A percentile compares a stretch with the other conserved stretches of the same genome.
These are phyloP conservation scores for Cruciata laevipes DNA, from an alignment of 257 asterid genomes.

Conservation along the genomic window DNA sequence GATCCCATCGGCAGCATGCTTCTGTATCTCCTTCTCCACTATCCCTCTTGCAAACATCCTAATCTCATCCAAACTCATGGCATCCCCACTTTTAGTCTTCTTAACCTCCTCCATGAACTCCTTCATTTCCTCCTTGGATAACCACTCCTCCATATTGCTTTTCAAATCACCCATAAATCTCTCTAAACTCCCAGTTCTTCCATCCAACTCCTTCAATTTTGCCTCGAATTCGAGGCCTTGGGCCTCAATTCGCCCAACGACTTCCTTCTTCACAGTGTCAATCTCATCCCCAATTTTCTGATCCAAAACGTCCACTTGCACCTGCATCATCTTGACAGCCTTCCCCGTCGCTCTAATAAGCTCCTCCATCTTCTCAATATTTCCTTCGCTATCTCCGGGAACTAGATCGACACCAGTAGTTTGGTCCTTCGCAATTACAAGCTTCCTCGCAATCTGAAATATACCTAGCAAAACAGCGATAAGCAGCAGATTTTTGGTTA, in stretches of 20 bases:
- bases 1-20: conserved; percentile 79
- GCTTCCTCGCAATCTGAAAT: conserved; percentile 46
- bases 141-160: conserved; percentile 32
- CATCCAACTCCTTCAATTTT: conserved; percentile 57
- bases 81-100: conserved; percentile 29
- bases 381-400: conserved; percentile 52
- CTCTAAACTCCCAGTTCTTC: conserved; percentile 50
- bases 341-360: conserved; percentile 35
- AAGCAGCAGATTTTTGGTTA: conserved; percentile 51
- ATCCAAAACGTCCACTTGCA: conserved; percentile 71
- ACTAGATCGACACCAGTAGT: not conserved
- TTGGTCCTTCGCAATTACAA: conserved; percentile 15
- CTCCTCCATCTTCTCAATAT: conserved; percentile 47
- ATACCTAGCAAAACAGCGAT: conserved; percentile 42
- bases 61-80: conserved; percentile 57
- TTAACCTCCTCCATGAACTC: conserved; percentile 56
- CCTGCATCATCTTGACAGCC: conserved; percentile 63
- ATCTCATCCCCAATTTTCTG: conserved; percentile 42
- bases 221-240: conserved; percentile 36
- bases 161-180: conserved; percentile 48
- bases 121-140: conserved; percentile 55
- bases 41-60: conserved; percentile 54
- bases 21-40: conserved; percentile 68
- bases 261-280: conserved; percentile 40
- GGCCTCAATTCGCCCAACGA: conserved; percentile 39